A percentile compares a stretch with the other conserved stretches of the same genome.
Evolutionary conservation across 192 early-diverging fungal genomes (phyloP).

Genomic region (Backusella morwellensis): DNA sequence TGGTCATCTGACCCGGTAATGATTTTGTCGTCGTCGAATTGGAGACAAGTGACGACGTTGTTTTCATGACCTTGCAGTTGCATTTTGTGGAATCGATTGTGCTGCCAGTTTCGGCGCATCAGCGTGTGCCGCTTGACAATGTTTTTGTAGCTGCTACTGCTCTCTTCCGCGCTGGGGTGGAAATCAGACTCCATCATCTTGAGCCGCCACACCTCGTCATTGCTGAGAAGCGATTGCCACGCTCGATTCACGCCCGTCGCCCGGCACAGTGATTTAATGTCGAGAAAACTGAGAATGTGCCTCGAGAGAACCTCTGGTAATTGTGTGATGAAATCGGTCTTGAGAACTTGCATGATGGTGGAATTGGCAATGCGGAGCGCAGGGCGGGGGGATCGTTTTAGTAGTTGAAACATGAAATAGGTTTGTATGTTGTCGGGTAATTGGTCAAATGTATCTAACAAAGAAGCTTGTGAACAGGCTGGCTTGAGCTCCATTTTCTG

Average conservation of each 20-base stretch:
- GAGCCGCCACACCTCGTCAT: constrained; percentile 48
- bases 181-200: constrained; percentile 45
- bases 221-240: constrained; percentile 79
- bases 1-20: constrained; percentile 93
- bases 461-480: constrained; percentile 6
- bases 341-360: constrained; percentile 80
- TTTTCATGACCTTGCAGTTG: constrained; percentile 81
- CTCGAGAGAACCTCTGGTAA: constrained; percentile 65
- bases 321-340: constrained; percentile 81
- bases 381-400: constrained; percentile 66
- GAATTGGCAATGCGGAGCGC: constrained; percentile 86
- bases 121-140: constrained; percentile 77
- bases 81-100: constrained; percentile 68
- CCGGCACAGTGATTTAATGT: constrained; percentile 72
- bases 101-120: constrained; percentile 84
- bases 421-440: constrained; percentile 79
- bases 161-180: constrained; percentile 32
- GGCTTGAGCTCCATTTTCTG: background rate
- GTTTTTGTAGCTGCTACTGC: constrained; percentile 66
- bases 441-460: constrained; percentile 68
- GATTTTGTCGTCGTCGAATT: constrained; percentile 94
- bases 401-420: constrained; percentile 87
- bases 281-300: constrained; percentile 84
- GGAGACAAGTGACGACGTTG: constrained; percentile 77
- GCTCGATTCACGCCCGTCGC: constrained; percentile 73